Base-by-base conservation (phyloP, 1,139 yeast genomes). In the Candida tropicalis region DNA sequence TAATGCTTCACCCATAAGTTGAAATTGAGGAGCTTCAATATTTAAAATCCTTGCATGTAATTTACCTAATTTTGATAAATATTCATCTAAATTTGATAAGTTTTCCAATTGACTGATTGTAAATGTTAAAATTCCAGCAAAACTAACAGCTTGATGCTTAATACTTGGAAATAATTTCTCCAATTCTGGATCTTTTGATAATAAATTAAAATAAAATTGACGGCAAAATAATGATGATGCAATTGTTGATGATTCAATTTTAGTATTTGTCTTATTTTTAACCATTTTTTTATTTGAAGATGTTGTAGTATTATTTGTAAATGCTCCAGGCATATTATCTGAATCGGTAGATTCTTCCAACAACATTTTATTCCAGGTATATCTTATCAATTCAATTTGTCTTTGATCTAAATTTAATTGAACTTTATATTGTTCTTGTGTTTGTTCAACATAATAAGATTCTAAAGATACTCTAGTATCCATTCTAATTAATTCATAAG, bases 1-100 rank as follows among this genome's bases (percentile, higher is more conserved):
- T 42, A 88, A 69, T 0, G 95, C 95, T 49, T 81, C 81, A 1
- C 96, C 96, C 84, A 88, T 84, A 37, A 84, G 64, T 59, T 85
- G 88, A 57, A 84, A 87, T 59, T 83, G 84, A 7, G 76, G 75
- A 0, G 88, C 81, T 51, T 84, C 90, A 39, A 87, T 84, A 11
- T 87, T 89, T 50, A 87, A 69, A 40, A 87, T 82, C 49, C 96
- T 69, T 3, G 89, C 70, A 59, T 87, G 96, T 43, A 89, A 70
- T 60, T 86, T 86, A 2, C 93, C 95, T 51, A 87, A 66, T 39
- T 78, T 77, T 40, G 70, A 70, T 40, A 87, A 66, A 48, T 82
- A 83, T 37, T 77, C 85, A 54, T 85, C 83, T 54, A 87, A 68
- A 27, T 53, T 54, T 16, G 60, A 42, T 50, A 71, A 60, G 52